A percentile compares a stretch with the other conserved stretches of the same genome.
phyloP scores from a whole-genome alignment of 73 alveolate species.

The Uronychia setigera region DNA sequence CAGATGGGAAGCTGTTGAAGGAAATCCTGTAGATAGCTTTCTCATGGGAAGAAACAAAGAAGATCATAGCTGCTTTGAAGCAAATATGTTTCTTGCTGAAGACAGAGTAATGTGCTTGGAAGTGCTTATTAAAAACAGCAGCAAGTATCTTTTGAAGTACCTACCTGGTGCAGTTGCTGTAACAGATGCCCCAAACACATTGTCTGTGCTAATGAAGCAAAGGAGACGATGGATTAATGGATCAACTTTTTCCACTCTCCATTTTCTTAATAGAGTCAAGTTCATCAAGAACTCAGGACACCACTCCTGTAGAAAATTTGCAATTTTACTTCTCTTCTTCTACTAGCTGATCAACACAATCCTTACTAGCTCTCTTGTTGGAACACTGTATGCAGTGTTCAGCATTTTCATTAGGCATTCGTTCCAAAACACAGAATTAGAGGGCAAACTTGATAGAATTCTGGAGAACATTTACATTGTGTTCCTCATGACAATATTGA shows the following conservation, averaged over 20 bases:
- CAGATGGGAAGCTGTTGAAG: constrained; percentile 61
- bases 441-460: constrained; percentile 10
- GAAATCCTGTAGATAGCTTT: constrained; percentile 53
- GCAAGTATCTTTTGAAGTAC: constrained; percentile 27
- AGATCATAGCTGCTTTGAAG: constrained; percentile 43
- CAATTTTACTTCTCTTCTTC: constrained; percentile 2
- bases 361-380: constrained; percentile 14
- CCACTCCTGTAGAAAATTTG: background rate
- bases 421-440: background rate
- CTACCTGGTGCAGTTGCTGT: constrained; percentile 44
- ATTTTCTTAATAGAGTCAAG: background rate
- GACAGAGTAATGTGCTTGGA: constrained; percentile 71
- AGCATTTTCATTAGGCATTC: constrained; percentile 9
- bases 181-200: constrained; percentile 50
- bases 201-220: constrained; percentile 16
- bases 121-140: constrained; percentile 8
- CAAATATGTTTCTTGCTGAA: constrained; percentile 64
- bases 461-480: constrained; percentile 22
- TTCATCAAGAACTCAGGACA: constrained; percentile 2
- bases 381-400: constrained; percentile 24
- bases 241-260: constrained; percentile 7
- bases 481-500: constrained; percentile 1
- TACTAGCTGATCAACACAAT: constrained; percentile 13
- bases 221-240: constrained; percentile 69
- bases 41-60: constrained; percentile 37